Conservation (phyloP, 257 asterid genomes). For the Nicotiana tabacum region DNA sequence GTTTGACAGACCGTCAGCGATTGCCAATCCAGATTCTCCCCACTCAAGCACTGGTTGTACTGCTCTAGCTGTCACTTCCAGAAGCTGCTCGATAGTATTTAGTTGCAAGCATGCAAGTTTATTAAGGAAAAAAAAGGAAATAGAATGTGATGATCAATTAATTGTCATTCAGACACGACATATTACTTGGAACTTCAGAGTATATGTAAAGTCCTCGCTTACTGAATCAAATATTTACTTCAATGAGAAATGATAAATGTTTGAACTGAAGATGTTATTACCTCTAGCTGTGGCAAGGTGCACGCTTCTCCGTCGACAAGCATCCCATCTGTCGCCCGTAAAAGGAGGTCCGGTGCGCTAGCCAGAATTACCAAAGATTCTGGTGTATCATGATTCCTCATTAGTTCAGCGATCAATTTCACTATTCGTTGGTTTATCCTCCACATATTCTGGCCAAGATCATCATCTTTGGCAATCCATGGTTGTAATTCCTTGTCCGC, state of each 20-base stretch:
- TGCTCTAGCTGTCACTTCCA: constrained; percentile 96
- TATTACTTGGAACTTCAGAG: neutral
- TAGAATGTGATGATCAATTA: neutral
- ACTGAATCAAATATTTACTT: neutral
- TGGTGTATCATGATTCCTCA: constrained; percentile 86
- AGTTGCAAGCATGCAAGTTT: constrained; percentile 17
- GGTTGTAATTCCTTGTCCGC: constrained; percentile 96
- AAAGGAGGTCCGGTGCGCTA: constrained; percentile 89
- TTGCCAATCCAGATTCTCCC: constrained; percentile 91
- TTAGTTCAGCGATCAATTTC: constrained; percentile 82
- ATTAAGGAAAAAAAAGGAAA: neutral
- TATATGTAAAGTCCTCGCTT: neutral
- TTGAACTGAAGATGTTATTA: constrained; percentile 19
- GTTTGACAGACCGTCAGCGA: constrained; percentile 88
- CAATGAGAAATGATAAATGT: neutral
- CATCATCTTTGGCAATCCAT: constrained; percentile 96
- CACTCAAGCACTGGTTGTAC: constrained; percentile 82
- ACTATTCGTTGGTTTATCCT: constrained; percentile 87
- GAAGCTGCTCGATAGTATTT: constrained; percentile 44
- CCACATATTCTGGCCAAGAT: constrained; percentile 91
- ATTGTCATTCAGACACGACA: neutral
- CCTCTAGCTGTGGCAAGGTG: constrained; percentile 98
- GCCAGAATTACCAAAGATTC: constrained; percentile 85
- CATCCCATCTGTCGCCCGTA: constrained; percentile 98
- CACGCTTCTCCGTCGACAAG: constrained; percentile 99